These are phyloP conservation scores for Camellia granthamiana DNA, from an alignment of 148 eudicot species.

Conservation along the genomic window DNA sequence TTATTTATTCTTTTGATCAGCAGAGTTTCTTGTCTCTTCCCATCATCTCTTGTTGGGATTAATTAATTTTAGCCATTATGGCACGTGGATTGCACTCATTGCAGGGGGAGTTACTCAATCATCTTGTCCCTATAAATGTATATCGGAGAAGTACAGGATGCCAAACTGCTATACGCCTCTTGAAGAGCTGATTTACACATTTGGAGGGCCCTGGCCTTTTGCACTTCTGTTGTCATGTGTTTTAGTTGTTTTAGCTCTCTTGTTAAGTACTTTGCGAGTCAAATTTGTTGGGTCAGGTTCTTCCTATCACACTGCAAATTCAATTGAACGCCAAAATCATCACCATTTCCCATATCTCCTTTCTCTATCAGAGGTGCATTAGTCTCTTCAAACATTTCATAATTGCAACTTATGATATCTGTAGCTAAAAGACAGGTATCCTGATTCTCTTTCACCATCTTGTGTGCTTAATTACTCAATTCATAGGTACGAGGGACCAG, in stretches of 20 bases:
- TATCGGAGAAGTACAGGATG: conserved; percentile 75
- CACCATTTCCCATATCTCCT: conserved; percentile 66
- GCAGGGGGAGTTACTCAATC: conserved; percentile 70
- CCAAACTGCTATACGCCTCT: conserved; percentile 84
- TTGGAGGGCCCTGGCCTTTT: conserved; percentile 89
- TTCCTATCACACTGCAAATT: conserved; percentile 35
- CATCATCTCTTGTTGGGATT: neutral
- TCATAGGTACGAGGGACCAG: conserved; percentile 65
- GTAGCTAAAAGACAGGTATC: neutral
- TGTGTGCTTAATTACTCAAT: neutral
- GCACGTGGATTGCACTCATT: conserved; percentile 13
- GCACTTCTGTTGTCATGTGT: conserved; percentile 43
- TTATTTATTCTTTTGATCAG: no score
- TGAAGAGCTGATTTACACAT: conserved; percentile 74
- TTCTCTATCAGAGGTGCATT: conserved; percentile 72
- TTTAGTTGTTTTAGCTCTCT: conserved; percentile 44
- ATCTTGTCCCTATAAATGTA: conserved; percentile 72
- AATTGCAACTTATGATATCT: neutral
- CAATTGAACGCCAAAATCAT: conserved; percentile 47
- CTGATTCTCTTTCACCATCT: neutral
- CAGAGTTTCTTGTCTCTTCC: no score
- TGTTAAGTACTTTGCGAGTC: conserved; percentile 52
- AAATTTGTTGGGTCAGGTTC: conserved; percentile 56
- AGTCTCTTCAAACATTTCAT: conserved; percentile 3
- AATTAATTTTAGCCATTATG: conserved; percentile 1